Evolutionary conservation across 1,284 basidiomycete species (phyloP), one percentile per base, ranked within the genome.

Genomic region (Schizophyllum amplum): DNA sequence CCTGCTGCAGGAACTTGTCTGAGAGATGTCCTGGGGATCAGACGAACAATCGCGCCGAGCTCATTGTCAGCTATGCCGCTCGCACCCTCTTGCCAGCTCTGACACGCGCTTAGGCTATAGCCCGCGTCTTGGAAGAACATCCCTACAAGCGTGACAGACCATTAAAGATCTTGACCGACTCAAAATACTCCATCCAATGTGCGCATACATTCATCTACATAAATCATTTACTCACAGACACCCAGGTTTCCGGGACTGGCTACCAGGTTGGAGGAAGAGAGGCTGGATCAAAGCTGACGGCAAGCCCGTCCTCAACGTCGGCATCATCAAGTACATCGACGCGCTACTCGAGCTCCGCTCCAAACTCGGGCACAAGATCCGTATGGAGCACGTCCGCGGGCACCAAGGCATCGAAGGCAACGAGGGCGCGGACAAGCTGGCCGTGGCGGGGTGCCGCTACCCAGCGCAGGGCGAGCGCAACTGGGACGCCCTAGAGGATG

Each of bases 1-100:
- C 52, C 49, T 17, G 50, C 51, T 22, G 24, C 56, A 90, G 91
- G 53, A 92, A 92, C 65, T 68, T 92, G 2, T 77, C 84, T 0
- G 87, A 91, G 63, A 76, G 92, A 21, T 87, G 91, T 63, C 87
- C 90, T 1, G 93, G 92, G 1, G 73, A 71, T 51, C 92, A 94
- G 67, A 94, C 92, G 0, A 95, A 95, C 67, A 94, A 95, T 61
- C 77, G 90, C 13, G 92, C 90, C 2, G 92, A 95, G 68, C 76
- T 95, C 24, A 84, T 90, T 61, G 91, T 88, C 59, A 61, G 83
- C 74, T 11, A 25, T 24, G 33, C 22, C 11, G 17, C 23, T 4
- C 1, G n/a, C 17, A 22, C 6, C 24, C 23, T 26, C n/a, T 51
- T 47, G 20, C 26, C 52, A 53, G 51, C 42, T 22, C 47, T 52